Base-by-base conservation (phyloP, 345 rosid species). In the Eucalyptus sp. region DNA sequence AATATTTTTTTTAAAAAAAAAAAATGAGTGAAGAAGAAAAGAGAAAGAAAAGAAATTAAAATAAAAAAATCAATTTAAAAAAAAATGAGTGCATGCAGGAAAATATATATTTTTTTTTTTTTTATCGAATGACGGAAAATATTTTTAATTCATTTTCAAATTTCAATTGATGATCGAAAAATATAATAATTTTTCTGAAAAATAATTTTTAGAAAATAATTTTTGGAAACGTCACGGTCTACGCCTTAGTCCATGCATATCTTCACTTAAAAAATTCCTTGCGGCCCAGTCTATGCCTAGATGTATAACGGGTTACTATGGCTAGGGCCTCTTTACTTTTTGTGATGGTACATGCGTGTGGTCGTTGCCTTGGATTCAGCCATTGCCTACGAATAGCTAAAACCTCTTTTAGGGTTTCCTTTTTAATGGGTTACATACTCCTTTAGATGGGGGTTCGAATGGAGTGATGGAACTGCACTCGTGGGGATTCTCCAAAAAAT, bases 111-210 rank as follows among this genome's bases (percentile, higher is more conserved):
- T n/a, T n/a, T n/a, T 18, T 52, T 7, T 52, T 7, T 52, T 41
- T 52, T 52, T 7, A 17, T 18, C 3, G 56, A 52, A 52, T 52
- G 3, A 7, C 1, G 0, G 1, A 52, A 18, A 3, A 18, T 18
- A 18, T 52, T 18, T 52, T 52, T 18, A 52, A 7, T 52, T 52
- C 18, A 52, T 52, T 52, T 52, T 52, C 58, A 4, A 52, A 52
- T 52, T 52, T 52, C 4, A 52, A 18, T 52, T 52, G 58, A 52
- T 3, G 0, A 18, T 18, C 9, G 2, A 52, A 18, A 52, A 52
- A 18, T 52, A 52, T 52, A 18, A 18, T 52, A 7, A 18, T 52
- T 52, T 18, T 18, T 18, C 1, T 3, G 58, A 18, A 52, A 52
- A 52, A 52, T 7, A 52, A 18, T 52, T 18, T 52, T 7, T 52